Evolutionary conservation across 306 rosid genomes (phyloP).

Genomic region (Cicer pinnatifidum): DNA sequence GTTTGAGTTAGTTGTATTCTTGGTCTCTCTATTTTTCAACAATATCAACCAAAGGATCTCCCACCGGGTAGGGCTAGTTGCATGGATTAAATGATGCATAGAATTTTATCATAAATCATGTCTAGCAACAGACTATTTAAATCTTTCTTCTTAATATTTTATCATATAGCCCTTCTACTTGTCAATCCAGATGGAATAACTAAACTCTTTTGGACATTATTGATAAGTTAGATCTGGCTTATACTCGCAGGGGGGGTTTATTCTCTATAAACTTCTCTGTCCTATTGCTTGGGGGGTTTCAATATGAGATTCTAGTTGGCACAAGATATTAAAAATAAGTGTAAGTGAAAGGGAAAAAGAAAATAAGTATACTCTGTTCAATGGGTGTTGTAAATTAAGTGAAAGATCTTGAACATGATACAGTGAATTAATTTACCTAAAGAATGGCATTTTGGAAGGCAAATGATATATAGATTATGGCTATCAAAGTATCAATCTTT

Average conservation of each 20-base stretch:
- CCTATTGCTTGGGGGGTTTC: neutral
- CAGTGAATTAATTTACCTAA: slow-evolving; percentile 14
- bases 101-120: neutral
- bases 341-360: slow-evolving; percentile 25
- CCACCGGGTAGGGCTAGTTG: neutral
- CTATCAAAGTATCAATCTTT: slow-evolving; percentile 19
- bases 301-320: slow-evolving; percentile 25
- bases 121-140: too few species aligned
- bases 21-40: slow-evolving; percentile 7
- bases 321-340: neutral
- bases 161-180: neutral
- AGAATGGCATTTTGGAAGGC: slow-evolving; percentile 28
- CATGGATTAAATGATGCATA: neutral
- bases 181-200: neutral
- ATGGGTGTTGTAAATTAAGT: slow-evolving; percentile 24
- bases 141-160: neutral
- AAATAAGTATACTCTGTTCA: slow-evolving; percentile 20
- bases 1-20: slow-evolving; percentile 12
- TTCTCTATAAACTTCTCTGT: neutral
- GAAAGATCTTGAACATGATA: slow-evolving; percentile 26
- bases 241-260: neutral
- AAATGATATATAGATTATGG: slow-evolving; percentile 22
- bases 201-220: neutral
- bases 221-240: neutral
- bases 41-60: slow-evolving; percentile 13